Evolutionary conservation across 2,329 filamentous ascomycete species (phyloP).

Genomic region (Xylariaceae sp.): DNA sequence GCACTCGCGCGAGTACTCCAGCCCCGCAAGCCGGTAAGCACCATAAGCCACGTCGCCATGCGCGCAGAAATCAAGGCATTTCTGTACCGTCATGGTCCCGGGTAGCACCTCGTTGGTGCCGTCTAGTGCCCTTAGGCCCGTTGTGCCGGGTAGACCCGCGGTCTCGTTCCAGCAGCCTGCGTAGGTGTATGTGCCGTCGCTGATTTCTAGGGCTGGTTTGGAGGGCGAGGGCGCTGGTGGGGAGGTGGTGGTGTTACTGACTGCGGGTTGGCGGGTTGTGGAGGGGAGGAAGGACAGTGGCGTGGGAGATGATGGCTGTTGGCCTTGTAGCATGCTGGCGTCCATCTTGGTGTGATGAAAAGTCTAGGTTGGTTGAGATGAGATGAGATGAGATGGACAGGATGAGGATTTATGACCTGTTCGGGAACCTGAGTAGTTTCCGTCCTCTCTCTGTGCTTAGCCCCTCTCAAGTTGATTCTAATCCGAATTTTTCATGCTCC

Average conservation of each 20-base stretch:
- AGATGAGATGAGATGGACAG: no score
- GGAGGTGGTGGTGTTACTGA: background rate
- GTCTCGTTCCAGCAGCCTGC: conserved; percentile 59
- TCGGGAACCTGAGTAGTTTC: no score
- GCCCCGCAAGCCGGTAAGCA: conserved; percentile 47
- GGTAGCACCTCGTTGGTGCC: conserved; percentile 38
- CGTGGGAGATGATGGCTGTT: no score
- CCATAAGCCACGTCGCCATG: conserved; percentile 28
- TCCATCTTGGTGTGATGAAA: no score
- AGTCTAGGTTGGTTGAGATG: no score
- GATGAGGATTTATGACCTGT: no score
- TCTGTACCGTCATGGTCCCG: conserved; percentile 48
- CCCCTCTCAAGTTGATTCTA: no score
- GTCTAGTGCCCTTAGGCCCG: conserved; percentile 42
- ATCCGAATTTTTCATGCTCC: no score
- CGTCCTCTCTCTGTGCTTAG: no score
- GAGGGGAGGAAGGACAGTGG: background rate
- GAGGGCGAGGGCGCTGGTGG: background rate
- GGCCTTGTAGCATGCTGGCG: no score
- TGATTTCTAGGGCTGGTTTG: conserved; percentile 4
- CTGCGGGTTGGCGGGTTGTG: background rate
- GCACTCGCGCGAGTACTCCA: conserved; percentile 56
- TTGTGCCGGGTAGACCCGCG: conserved; percentile 40
- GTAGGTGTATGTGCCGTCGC: conserved; percentile 42
- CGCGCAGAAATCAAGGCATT: conserved; percentile 50